Base-by-base conservation (phyloP, 1,284 basidiomycete genomes). In the Waitea zeae region DNA sequence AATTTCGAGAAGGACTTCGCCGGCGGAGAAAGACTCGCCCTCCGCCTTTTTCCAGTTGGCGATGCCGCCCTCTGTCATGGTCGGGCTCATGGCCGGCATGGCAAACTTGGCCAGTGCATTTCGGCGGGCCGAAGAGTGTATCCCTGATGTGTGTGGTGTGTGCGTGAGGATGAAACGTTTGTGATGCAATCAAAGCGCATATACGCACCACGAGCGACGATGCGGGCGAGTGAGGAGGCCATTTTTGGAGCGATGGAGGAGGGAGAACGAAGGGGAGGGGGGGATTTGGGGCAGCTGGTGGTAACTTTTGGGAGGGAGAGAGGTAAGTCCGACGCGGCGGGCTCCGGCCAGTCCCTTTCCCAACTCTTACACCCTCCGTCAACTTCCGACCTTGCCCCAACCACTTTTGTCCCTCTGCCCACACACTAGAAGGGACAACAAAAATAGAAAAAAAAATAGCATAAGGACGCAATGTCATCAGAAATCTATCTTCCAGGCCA, bases 61-160 rank as follows among this genome's bases (percentile, higher is more conserved):
- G 54, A 99, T 95, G 45, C 93, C 95, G 46, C 95, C 95, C 64
- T 97, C 93, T 9, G 89, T 92, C 93, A 99, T 99, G 42, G 93
- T 98, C 34, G 93, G 93, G 45, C 89, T 95, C 95, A 98, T 98
- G 48, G 90, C 93, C 39, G 93, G 93, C 92, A 98, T 96, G 46
- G 79, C 67, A 64, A 98, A 95, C 57, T 80, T 87, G 45, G 77
- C 66, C 44, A 96, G 72, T 32, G 81, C 90, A 59, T 70, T 62
- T 45, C 77, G 62, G 42, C 74, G 69, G 39, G 78, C 68, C 33
- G 90, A 88, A 46, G 70, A 66, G 62, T 89, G 86, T 40, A 95
- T 60, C 48, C 76, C 89, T 93, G 17, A 3, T n/a, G n/a, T n/a
- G n/a, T n/a, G n/a, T n/a, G n/a, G n/a, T n/a, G n/a, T n/a, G n/a